phyloP scores from a whole-genome alignment of 169 alveolate species.

The Cardiosporidium cionae region DNA sequence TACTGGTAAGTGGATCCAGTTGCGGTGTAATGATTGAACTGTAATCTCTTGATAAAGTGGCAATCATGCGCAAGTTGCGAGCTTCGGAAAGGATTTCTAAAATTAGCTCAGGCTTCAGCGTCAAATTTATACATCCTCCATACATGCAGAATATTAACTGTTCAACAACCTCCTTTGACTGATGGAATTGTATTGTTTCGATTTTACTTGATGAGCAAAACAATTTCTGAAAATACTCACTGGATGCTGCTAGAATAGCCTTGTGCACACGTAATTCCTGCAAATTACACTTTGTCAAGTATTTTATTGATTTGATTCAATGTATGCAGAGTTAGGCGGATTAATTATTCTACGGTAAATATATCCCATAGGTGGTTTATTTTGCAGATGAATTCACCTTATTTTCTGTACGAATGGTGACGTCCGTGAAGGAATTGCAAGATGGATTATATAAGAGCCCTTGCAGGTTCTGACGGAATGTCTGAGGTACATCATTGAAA shows the following conservation, averaged over 20 bases:
- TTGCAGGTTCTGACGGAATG: no score
- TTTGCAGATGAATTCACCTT: no score
- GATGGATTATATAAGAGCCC: no score
- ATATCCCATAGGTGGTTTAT: no score
- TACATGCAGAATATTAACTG: neutral
- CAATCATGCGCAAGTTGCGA: neutral
- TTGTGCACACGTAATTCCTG: neutral
- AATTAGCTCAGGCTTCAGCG: neutral
- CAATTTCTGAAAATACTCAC: neutral
- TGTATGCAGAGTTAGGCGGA: no score
- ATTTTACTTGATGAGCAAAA: neutral
- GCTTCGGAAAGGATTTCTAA: neutral
- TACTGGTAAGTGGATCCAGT: no score
- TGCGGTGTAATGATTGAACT: neutral
- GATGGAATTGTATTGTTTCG: neutral
- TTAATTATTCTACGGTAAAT: no score
- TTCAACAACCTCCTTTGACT: neutral
- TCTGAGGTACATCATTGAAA: no score
- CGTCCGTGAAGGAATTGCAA: no score
- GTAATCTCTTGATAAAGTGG: neutral
- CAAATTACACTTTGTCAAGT: no score
- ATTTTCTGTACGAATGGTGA: no score
- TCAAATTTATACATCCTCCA: neutral
- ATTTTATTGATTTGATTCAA: no score
- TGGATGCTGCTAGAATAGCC: neutral